Evolutionary conservation across 345 rosid genomes (phyloP), one percentile per base, ranked within the genome.

Genomic region (Erodium maritimum): DNA sequence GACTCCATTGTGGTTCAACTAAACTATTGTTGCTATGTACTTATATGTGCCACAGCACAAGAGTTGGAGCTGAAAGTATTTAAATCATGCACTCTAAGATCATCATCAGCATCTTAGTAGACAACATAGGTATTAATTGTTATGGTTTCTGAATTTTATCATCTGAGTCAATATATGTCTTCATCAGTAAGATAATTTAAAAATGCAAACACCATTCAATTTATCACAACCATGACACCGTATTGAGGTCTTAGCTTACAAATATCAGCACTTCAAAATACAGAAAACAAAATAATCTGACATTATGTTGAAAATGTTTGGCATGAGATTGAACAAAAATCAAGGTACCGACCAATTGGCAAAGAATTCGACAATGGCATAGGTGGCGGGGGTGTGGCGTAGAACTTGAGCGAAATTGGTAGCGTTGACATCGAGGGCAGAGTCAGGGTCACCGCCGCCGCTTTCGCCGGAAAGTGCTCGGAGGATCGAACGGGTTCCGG

Each of bases 311-410:
- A 29, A 57, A 29, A n/a, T 5, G 33, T 3, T 25, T 2, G 7
- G 33, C 13, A 21, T n/a, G 60, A 1, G 55, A 63, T 54, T 24
- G 9, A 34, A 68, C 0, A 11, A 51, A 64, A 57, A 58, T 52
- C 59, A 57, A 54, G 66, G 37, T 13, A 72, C 85, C 63, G 59
- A 89, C 99, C 99, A 93, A 69, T 79, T 70, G 66, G 99, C 83
- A 64, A 82, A 93, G 88, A 84, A 93, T 58, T 93, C 99, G 56
- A 93, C 97, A 53, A 93, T 57, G 34, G 90, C 90, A 57, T 73
- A 78, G 56, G 83, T 65, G 61, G 95, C 95, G 7, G 96, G 91
- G 16, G 91, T 83, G 29, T 71, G 84, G 48, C 68, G 54, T 60
- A 89, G 82, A 59, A 81, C 78, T 5, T 73, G 66, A 67, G 83